Evolutionary conservation across 2,329 filamentous ascomycete genomes (phyloP).

Genomic region (Biscogniauxia marginata): DNA sequence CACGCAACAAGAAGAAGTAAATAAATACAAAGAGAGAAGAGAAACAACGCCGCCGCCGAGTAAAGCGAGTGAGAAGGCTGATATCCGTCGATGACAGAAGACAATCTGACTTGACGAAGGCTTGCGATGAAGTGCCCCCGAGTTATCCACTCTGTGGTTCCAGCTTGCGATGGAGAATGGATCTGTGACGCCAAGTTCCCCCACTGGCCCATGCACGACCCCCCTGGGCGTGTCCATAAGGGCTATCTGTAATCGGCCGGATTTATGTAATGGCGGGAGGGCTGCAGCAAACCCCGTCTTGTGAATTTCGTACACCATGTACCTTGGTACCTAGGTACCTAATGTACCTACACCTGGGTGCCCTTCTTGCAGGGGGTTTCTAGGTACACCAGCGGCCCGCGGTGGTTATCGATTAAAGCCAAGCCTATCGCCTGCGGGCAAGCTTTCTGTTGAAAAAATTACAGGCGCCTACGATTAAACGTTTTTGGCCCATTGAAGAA

Average conservation of each 20-base stretch:
- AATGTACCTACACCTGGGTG: too few species aligned
- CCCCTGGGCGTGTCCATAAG: too few species aligned
- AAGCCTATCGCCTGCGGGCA: not conserved
- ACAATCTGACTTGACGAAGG: not conserved
- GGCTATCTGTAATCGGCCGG: conserved; percentile 17
- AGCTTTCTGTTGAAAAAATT: not conserved
- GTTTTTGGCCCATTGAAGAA: not conserved
- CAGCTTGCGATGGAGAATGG: not conserved
- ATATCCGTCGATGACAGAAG: not conserved
- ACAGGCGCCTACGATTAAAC: not conserved
- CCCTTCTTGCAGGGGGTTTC: not conserved
- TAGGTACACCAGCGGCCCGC: not conserved
- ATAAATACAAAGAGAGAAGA: too few species aligned
- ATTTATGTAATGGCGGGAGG: conserved; percentile 16
- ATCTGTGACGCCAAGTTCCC: not conserved
- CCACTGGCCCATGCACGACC: not conserved
- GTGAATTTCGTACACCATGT: too few species aligned
- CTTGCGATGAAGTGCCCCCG: not conserved
- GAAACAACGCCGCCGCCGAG: too few species aligned
- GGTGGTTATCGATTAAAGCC: not conserved
- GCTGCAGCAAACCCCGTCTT: too few species aligned
- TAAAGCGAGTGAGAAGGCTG: not conserved
- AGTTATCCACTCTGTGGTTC: not conserved
- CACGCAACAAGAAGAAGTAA: too few species aligned
- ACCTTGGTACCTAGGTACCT: too few species aligned